Conservation (phyloP, 441 rosid genomes). For the Erodium moschatum region DNA sequence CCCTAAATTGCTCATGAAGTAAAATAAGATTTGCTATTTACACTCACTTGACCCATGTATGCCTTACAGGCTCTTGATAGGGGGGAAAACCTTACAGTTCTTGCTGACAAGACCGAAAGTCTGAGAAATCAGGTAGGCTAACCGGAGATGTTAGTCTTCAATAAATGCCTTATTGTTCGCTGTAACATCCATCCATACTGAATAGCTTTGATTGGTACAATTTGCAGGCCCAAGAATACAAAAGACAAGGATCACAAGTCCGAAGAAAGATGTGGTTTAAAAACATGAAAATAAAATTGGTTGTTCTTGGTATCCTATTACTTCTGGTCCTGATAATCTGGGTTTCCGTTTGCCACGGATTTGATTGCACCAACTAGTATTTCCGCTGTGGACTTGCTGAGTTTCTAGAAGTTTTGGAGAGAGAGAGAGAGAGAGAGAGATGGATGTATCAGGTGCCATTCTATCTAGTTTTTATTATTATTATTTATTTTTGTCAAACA, state of each 20-base stretch:
- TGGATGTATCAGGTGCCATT: too few species aligned
- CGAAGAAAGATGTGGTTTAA: constrained; percentile 80
- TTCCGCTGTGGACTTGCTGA: too few species aligned
- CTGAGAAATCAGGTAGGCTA: constrained; percentile 54
- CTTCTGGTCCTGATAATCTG: constrained; percentile 63
- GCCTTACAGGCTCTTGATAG: constrained; percentile 57
- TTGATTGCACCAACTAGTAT: constrained; percentile 52
- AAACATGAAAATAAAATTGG: constrained; percentile 88
- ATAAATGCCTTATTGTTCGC: too few species aligned
- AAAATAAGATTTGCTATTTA: not conserved
- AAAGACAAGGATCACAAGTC: constrained; percentile 55
- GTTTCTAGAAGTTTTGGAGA: too few species aligned
- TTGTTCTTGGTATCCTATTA: constrained; percentile 60
- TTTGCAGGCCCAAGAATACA: constrained; percentile 60
- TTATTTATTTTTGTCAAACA: too few species aligned
- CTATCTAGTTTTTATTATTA: too few species aligned
- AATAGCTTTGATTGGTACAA: constrained; percentile 8
- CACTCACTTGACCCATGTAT: constrained; percentile 11
- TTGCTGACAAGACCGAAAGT: constrained; percentile 57
- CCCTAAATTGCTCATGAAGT: not conserved
- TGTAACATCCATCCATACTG: not conserved
- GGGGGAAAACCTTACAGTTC: constrained; percentile 52
- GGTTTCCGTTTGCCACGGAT: constrained; percentile 79
- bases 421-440: too few species aligned
- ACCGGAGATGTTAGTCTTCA: not conserved